Base-by-base conservation (phyloP, 352 stramenopile genomes). In the Chrysophaeum taylorii region DNA sequence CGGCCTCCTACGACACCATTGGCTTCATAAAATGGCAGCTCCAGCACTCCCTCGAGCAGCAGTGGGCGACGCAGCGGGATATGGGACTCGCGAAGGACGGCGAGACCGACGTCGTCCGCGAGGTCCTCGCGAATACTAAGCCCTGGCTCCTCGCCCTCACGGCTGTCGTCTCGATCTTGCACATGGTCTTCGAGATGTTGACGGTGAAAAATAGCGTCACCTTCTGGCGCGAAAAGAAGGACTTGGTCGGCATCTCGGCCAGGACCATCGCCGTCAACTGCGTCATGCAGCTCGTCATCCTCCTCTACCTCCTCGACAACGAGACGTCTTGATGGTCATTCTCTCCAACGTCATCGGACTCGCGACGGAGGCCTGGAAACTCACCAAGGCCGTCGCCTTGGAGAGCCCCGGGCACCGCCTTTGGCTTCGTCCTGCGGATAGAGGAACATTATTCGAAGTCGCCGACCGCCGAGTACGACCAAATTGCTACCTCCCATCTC, bases 131-230 rank as follows among this genome's bases (percentile, higher is more conserved):
- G 41, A 92, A 98, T 45, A 98, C 93, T 16, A 97, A 97, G 75
- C 91, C 92, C 42, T 94, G 92, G 61, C 74, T 98, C 52, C 82
- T 98, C 2, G 92, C 74, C 7, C 70, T 98, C 21, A 98, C 92
- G 0, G 82, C 94, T 27, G 68, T 89, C 38, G 92, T 98, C 31
- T 96, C 90, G 27, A 73, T 96, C n/a, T 74, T 98, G 48, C 94
- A 98, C 81, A 95, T 89, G 64, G 78, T 98, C 2, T 98, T 98
- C 79, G 94, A 98, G 76, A 92, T 96, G 37, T 73, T 98, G 48
- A 93, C 94, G 31, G 98, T 98, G 81, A 96, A 96, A 76, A 98
- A 97, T 78, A 94, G 98, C 79, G 93, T 98, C 76, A 92, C 80
- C 63, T 98, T 98, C 78, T 98, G 93, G 92, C 90, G 90, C 72